Percentiles rank a stretch among this genome's conserved stretches.
Conservation (phyloP, 139 green algal species). For the Auxenochlorella pyrenoidosa region DNA sequence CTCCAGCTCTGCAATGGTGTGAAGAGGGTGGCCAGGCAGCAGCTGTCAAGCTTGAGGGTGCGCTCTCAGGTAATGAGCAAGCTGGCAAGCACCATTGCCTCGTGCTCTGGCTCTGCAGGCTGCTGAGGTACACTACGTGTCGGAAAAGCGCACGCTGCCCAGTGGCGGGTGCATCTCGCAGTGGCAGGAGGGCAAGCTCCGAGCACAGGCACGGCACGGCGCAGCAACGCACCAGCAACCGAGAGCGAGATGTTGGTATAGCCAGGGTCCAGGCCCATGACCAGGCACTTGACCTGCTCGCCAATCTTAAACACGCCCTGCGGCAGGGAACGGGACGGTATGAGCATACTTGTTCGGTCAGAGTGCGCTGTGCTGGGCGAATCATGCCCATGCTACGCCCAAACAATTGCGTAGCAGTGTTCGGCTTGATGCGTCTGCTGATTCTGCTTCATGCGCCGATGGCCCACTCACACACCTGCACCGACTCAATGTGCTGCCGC, state of each 20-base stretch:
- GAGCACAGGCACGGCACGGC: not conserved
- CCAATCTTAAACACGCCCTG: conserved; percentile 63
- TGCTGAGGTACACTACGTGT: not conserved
- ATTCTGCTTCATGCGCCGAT: not conserved
- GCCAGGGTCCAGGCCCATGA: conserved; percentile 67
- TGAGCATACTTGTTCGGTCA: too few species aligned
- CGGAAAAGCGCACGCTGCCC: not conserved
- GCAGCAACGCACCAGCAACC: conserved; percentile 32
- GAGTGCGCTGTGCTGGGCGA: too few species aligned
- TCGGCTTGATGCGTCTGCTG: too few species aligned
- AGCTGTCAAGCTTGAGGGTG: not conserved
- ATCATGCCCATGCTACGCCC: too few species aligned
- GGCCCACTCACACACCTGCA: not conserved
- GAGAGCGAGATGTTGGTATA: conserved; percentile 61
- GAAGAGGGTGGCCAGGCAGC: not conserved
- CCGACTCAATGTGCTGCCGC: conserved; percentile 38
- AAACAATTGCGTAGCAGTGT: too few species aligned
- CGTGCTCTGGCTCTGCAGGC: too few species aligned
- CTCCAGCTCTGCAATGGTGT: conserved; percentile 60
- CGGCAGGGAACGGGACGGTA: not conserved
- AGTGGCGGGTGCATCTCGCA: too few species aligned
- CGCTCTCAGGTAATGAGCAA: too few species aligned
- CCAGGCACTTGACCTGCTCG: conserved; percentile 59
- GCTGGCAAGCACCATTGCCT: too few species aligned
- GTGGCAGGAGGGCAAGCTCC: not conserved